Evolutionary conservation across 192 early-diverging fungal genomes (phyloP), one percentile per base, ranked within the genome.

Genomic region (Lobulomyces angularis): DNA sequence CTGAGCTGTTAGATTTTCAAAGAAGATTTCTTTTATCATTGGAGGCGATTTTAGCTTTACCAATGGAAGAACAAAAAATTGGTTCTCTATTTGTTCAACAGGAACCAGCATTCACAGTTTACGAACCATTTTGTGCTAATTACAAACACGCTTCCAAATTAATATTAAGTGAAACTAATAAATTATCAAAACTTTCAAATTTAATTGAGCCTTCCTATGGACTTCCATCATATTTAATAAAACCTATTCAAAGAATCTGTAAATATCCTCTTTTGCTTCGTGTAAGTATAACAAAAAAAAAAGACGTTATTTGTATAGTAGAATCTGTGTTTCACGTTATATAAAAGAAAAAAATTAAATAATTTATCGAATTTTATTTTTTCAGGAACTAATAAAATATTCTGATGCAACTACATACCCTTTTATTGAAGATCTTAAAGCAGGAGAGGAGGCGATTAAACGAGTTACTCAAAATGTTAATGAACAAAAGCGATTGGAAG

Each of bases 181-280:
- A 43, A 35, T 12, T n/a, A 25, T 66, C 67, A 65, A 70, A 64
- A 45, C 53, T 77, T 45, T 56, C 62, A 20, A 67, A 74, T 51
- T 65, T 80, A 46, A 83, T 82, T 45, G 86, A 91, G 34, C 89
- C 89, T 17, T 73, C 72, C 41, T 81, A 89, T 43, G 84, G 81
- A 58, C 58, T 98, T 46, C 86, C 84, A 14, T 84, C 82, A 4
- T 83, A 85, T 63, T 69, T 98, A 38, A 98, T 98, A 65, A 92
- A 95, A 48, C 95, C 95, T 2, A 77, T 99, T 5, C 95, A 99
- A 62, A 77, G 95, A 35, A 86, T 97, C 43, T 93, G 91, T 69
- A 91, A 91, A 68, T 99, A 99, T 63, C 91, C 91, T 28, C 61
- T 99, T 41, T 71, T 99, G 14, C 62, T 90, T 44, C 65, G 69